Evolutionary conservation across 2,329 filamentous ascomycete species (phyloP).

Genomic region (Didymella segeticola): DNA sequence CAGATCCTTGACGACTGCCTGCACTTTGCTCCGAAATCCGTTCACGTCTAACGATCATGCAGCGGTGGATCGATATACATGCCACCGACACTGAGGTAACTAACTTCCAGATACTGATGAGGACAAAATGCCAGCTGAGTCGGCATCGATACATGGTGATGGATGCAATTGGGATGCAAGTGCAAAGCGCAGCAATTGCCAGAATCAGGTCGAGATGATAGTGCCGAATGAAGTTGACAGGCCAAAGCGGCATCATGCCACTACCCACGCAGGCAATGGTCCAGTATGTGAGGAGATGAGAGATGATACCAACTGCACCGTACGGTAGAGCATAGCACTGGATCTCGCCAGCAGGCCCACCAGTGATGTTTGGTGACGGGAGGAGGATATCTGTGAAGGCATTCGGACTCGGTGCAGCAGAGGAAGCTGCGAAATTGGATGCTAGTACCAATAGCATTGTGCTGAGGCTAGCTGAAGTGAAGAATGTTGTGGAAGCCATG

Average conservation of each 20-base stretch:
- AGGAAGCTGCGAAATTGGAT: neutral
- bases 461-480: neutral
- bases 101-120: constrained; percentile 26
- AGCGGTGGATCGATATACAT: constrained; percentile 21
- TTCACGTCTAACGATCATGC: constrained; percentile 1
- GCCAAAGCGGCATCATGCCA: constrained; percentile 21
- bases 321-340: constrained; percentile 31
- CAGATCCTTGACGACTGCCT: too few relatives aligned
- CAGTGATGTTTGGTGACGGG: constrained; percentile 14
- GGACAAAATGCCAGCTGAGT: constrained; percentile 24
- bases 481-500: neutral
- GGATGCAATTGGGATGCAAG: constrained; percentile 19
- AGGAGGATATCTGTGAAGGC: constrained; percentile 9
- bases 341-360: constrained; percentile 21
- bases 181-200: constrained; percentile 8
- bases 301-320: constrained; percentile 44
- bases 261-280: constrained; percentile 54
- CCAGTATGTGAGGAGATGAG: constrained; percentile 50
- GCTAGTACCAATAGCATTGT: neutral
- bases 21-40: too few relatives aligned
- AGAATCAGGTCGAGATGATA: constrained; percentile 20
- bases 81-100: constrained; percentile 20
- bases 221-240: too few relatives aligned
- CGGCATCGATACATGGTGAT: constrained; percentile 25
- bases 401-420: neutral